Evolutionary conservation across 257 asterid genomes (phyloP), one percentile per base, ranked within the genome.

Genomic region (Anisodus tanguticus): DNA sequence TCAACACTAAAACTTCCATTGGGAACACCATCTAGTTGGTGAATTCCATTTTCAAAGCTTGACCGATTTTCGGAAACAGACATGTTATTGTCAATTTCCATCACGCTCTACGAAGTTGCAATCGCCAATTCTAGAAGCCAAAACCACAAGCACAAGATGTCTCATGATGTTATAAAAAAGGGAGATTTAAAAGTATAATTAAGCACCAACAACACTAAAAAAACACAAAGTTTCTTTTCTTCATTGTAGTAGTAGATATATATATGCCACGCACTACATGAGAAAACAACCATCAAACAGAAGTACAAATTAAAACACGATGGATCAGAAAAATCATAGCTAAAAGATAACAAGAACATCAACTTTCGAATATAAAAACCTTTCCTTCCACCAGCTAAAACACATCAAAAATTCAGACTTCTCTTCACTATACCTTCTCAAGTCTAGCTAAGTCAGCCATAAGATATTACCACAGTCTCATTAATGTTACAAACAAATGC

Each of bases 31-130:
- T 86, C 81, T 74, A 37, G 22, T 81, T 84, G 81, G 19, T 35
- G 88, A 71, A 83, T 85, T 77, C 89, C 89, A 86, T 89, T 87
- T 81, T 81, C 89, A 84, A 37, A 81, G 68, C 63, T 83, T 51
- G 26, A 37, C 81, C 88, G 90, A 11, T 85, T 87, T 82, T 51
- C 86, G 80, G 88, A 67, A 62, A 85, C 68, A 15, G 58, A 71
- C 78, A 83, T 80, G 54, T 22, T 76, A 19, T 67, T 83, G 47
- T 81, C 85, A 76, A 78, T 62, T 43, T 85, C 92, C 92, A 86
- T 89, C 86, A 35, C 45, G 71, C 68, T 35, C 82, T 69, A 59
- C 82, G 60, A 57, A 71, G 22, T 59, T 57, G 57, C 82, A 66
- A 39, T 64, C 39, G 67, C 60, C 78, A 53, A 35, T 49, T 82